Base-by-base conservation (phyloP, 805 yeast species). In the Wickerhamomyces queroliae region DNA sequence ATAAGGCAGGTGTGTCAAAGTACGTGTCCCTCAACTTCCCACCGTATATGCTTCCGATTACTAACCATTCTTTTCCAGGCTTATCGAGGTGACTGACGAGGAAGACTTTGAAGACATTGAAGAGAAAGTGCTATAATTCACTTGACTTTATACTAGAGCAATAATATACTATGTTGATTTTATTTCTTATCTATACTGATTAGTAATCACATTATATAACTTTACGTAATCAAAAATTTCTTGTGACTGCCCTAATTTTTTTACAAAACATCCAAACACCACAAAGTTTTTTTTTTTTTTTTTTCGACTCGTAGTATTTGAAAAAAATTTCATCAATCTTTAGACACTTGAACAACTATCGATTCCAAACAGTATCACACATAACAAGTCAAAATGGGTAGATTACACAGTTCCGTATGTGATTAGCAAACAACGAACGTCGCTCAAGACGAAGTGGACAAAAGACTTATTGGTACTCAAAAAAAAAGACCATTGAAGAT, bases 341-440 rank as follows among this genome's bases (percentile, higher is more conserved):
- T n/a, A n/a, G n/a, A n/a, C 19, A 43, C 38, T 38, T n/a, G 15
- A 17, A 23, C 20, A 12, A 8, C 4, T 40, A 36, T 33, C 33
- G 20, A 13, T 20, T 15, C n/a, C 25, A 32, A 30, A 37, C 40
- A 42, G 41, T 43, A 44, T 42, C 43, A 47, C 47, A 52, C 64
- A 57, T 61, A 66, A 69, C 61, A 70, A 68, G 64, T 73, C 80
- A 85, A 78, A 70, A 91, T 91, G 99, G 99, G 95, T 90, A 96
- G 99, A 79, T 82, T 91, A 90, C 98, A 91, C 88, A 85, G 96
- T 76, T 76, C 85, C 72, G 95, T 85, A 84, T 78, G 95, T 84
- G 49, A 43, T 42, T 45, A 39, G 19, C 15, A 18, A 11, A 20
- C 20, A 33, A 13, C 11, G 22, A 21, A 15, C 11, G 25, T 8